Base-by-base conservation (phyloP, 371 early-diverging fungal species). In the Mucor velutinosus region DNA sequence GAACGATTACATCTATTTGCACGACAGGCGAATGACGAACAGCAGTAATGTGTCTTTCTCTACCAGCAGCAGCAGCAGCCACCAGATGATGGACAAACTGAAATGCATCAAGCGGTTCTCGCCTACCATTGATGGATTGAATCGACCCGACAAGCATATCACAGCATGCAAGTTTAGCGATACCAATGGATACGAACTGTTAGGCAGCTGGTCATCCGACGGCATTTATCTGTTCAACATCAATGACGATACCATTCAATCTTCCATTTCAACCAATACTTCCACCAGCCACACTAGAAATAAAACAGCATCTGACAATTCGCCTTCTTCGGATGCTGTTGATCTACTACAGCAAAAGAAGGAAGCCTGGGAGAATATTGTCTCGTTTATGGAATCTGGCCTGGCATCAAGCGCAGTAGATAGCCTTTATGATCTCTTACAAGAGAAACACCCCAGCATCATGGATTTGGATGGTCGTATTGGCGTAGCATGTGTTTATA, bases 171-270 rank as follows among this genome's bases (percentile, higher is more conserved):
- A 73, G 58, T 83, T 83, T 39, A 79, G 78, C 37, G 73, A 76
- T 30, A 71, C 73, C 1, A 83, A 83, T 59, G 74, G 84, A 7
- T 69, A 76, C 43, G 84, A 83, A 70, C 59, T 91, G 7, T 57
- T 92, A 45, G 90, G 87, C 8, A 90, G 87, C 58, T 91, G 91
- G 89, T 78, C 82, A 59, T 75, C 77, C 0, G 83, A 85, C 56
- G 70, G 70, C 30, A 76, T 89, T 8, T 89, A 87, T 57, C 58
- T 91, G 32, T 90, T 92, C 68, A 81, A 90, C 58, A 81, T 88
- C 14, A 72, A 84, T 32, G 80, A 80, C 32, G 65, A 64, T 21
- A 27, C 59, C 47, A 37, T 55, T n/a, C 56, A 55, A 39, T 64
- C 56, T 11, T 64, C 64, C 1, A 15, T n/a, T 32, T 4, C 33